Conservation (phyloP, 176 grass and related monocot species). For the Carex scoparia region DNA sequence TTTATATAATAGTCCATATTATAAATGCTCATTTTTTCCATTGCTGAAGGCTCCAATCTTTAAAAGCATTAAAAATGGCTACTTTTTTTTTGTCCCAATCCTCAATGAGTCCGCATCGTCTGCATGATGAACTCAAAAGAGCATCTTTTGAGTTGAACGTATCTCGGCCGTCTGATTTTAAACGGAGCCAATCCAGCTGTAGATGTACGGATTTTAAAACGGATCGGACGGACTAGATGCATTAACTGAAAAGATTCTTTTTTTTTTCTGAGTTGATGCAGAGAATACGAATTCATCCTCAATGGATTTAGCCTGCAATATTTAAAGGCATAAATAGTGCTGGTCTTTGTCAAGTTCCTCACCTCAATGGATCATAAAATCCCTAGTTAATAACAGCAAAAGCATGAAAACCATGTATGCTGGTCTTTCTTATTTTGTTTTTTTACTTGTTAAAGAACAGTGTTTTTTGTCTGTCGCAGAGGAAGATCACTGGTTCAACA, state of each 20-base stretch:
- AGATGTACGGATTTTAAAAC: no score
- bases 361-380: background rate
- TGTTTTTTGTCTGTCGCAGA: constrained; percentile 47
- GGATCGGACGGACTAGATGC: no score
- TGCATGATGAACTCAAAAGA: no score
- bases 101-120: background rate
- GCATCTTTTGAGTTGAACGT: no score
- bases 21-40: background rate
- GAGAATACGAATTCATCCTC: background rate
- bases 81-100: background rate
- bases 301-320: background rate
- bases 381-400: background rate
- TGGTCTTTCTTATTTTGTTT: background rate
- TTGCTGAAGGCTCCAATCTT: background rate
- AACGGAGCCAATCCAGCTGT: no score
- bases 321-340: background rate
- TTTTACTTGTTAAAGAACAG: constrained; percentile 21
- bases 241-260: no score
- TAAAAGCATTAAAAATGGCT: background rate
- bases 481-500: constrained; percentile 51
- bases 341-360: background rate
- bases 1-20: background rate
- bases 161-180: no score
- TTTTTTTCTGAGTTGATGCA: no score
- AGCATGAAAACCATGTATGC: background rate